A percentile compares a stretch with the other conserved stretches of the same genome.
Conservation (phyloP, 1,139 yeast genomes). For the Candida buenavistaensis region DNA sequence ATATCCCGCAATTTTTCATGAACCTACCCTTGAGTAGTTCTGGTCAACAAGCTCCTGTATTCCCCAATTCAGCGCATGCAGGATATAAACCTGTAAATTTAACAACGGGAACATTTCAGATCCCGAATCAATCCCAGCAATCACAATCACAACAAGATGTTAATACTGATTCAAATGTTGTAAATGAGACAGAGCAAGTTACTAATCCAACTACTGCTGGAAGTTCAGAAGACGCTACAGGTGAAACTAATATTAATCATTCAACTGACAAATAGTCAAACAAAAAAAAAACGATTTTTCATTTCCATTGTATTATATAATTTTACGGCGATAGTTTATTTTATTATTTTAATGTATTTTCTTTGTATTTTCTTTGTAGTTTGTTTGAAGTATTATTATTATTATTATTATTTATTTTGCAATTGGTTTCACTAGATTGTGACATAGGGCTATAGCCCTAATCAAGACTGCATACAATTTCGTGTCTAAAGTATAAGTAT, state of each 20-base stretch:
- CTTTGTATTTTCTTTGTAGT: background rate
- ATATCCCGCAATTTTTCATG: slow-evolving; percentile 34
- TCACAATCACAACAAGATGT: slow-evolving; percentile 2
- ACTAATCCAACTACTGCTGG: slow-evolving; percentile 13
- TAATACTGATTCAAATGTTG: slow-evolving; percentile 1
- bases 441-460: slow-evolving; percentile 4
- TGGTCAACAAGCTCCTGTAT: slow-evolving; percentile 7
- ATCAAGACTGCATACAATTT: slow-evolving; percentile 4
- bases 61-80: background rate
- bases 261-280: slow-evolving; percentile 2
- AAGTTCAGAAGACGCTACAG: slow-evolving; percentile 4
- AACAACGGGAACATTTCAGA: slow-evolving; percentile 7
- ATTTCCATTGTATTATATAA: too few species aligned
- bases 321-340: slow-evolving; percentile 1
- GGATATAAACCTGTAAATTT: slow-evolving; percentile 2
- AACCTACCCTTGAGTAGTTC: slow-evolving; percentile 18
- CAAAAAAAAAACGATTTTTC: background rate
- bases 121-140: background rate
- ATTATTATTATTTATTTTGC: too few species aligned
- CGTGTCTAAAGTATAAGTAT: too few species aligned
- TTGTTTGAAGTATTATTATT: slow-evolving; percentile 1
- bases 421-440: background rate
- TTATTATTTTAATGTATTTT: background rate
- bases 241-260: background rate
- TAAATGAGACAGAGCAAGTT: slow-evolving; percentile 8